Evolutionary conservation across 495 filamentous ascomycete species (phyloP).

Genomic region (Lasiosphaeriaceae sp.): DNA sequence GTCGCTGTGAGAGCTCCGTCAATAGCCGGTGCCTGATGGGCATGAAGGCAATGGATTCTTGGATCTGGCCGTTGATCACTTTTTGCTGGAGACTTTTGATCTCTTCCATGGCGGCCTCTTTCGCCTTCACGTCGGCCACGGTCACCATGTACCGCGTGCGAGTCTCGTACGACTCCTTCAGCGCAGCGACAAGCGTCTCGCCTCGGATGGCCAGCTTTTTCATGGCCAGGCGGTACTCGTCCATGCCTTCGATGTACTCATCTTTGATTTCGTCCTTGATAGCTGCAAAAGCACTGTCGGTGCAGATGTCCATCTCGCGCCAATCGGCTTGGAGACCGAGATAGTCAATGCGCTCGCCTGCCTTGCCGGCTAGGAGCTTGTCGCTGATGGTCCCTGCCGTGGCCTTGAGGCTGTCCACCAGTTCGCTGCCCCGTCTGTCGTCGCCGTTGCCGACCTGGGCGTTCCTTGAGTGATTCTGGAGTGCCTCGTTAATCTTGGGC

Average conservation of each 20-base stretch:
- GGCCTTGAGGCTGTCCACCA: not conserved
- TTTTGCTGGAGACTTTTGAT: not conserved
- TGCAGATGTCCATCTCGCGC: slow-evolving; percentile 1
- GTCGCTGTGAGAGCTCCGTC: not conserved
- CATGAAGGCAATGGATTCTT: not conserved
- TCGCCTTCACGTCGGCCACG: not conserved
- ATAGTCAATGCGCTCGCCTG: slow-evolving; percentile 1
- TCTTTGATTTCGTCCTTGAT: not conserved
- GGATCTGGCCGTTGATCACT: not conserved
- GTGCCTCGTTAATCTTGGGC: not conserved
- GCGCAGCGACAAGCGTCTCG: not conserved
- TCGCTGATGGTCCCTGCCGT: not conserved
- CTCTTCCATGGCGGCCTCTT: not conserved
- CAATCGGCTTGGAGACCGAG: not conserved
- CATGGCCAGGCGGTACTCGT: slow-evolving; percentile 3
- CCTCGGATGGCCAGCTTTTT: not conserved
- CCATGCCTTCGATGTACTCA: not conserved
- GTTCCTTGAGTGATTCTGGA: not conserved
- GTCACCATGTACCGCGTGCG: not conserved
- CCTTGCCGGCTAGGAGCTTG: not conserved
- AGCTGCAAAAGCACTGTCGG: not conserved
- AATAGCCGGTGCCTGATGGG: not conserved
- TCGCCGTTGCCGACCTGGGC: not conserved
- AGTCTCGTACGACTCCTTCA: not conserved
- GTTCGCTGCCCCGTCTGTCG: not conserved